phyloP scores from a whole-genome alignment of 1,284 basidiomycete species.

The Papiliotrema laurentii region DNA sequence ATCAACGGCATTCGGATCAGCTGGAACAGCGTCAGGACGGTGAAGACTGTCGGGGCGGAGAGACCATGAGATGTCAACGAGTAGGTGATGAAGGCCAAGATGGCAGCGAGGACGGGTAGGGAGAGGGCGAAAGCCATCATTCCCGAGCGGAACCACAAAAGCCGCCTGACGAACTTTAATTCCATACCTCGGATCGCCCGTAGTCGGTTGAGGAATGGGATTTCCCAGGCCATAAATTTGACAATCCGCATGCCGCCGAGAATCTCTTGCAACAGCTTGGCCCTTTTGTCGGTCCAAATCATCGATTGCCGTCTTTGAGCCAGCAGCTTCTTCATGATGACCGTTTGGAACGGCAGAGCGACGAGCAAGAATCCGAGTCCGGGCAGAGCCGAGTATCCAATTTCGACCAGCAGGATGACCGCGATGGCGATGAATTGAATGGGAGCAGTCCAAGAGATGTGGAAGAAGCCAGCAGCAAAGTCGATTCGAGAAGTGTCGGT shows the following conservation, averaged over 20 bases:
- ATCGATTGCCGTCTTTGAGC: conserved; percentile 68
- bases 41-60: conserved; percentile 61
- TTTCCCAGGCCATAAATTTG: conserved; percentile 62
- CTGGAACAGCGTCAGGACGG: conserved; percentile 75
- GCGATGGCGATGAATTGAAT: conserved; percentile 49
- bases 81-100: conserved; percentile 81
- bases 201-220: conserved; percentile 64
- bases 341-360: conserved; percentile 60
- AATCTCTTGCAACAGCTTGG: conserved; percentile 56
- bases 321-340: conserved; percentile 72
- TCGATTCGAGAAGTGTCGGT: conserved; percentile 78
- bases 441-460: conserved; percentile 63
- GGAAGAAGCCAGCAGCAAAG: conserved; percentile 77
- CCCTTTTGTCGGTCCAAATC: conserved; percentile 68
- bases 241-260: conserved; percentile 82
- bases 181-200: conserved; percentile 68
- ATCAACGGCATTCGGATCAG: conserved; percentile 47
- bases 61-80: conserved; percentile 63
- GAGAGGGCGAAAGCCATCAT: conserved; percentile 52
- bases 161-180: conserved; percentile 68
- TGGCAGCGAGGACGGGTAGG: conserved; percentile 73
- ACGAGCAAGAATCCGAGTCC: conserved; percentile 65
- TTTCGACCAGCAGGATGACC: conserved; percentile 50
- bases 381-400: conserved; percentile 53
- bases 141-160: conserved; percentile 56